These are phyloP conservation scores for Barnettozyma vustinii DNA, from an alignment of 805 yeast genomes.

Conservation along the genomic window DNA sequence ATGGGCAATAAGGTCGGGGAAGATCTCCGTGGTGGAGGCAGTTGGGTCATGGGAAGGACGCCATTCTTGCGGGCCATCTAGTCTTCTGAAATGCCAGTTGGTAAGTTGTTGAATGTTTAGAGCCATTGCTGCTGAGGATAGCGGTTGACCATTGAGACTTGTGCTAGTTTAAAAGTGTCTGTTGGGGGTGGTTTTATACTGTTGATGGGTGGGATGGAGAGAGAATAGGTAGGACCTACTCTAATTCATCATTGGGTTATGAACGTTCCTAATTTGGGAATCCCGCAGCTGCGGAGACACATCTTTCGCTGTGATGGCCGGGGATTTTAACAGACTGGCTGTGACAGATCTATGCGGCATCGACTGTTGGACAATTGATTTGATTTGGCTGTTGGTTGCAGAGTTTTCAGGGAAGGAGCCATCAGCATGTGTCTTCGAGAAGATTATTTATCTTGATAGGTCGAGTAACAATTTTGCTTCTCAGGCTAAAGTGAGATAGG, in stretches of 20 bases:
- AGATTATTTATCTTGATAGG: too few relatives aligned
- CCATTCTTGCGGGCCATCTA: slow-evolving; percentile 6
- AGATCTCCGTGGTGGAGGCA: slow-evolving; percentile 30
- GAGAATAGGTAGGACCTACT: background rate
- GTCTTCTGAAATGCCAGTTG: slow-evolving; percentile 12
- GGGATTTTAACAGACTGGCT: too few relatives aligned
- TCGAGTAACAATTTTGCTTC: too few relatives aligned
- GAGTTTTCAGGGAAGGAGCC: too few relatives aligned
- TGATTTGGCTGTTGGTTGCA: too few relatives aligned
- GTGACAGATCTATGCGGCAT: too few relatives aligned
- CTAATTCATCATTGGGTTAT: background rate
- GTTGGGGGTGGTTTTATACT: background rate
- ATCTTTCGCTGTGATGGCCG: background rate
- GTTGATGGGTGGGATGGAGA: background rate
- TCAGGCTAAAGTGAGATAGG: too few relatives aligned
- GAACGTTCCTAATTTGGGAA: background rate
- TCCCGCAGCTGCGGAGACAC: background rate
- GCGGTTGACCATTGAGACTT: background rate
- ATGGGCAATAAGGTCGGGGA: slow-evolving; percentile 35
- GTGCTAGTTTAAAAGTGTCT: too few relatives aligned
- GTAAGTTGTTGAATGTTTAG: slow-evolving; percentile 1
- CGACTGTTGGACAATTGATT: too few relatives aligned
- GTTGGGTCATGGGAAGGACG: slow-evolving; percentile 5
- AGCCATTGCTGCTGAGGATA: background rate
- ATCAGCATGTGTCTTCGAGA: too few relatives aligned